Conservation (phyloP, 1,284 basidiomycete genomes). For the Moniliella sp. region DNA sequence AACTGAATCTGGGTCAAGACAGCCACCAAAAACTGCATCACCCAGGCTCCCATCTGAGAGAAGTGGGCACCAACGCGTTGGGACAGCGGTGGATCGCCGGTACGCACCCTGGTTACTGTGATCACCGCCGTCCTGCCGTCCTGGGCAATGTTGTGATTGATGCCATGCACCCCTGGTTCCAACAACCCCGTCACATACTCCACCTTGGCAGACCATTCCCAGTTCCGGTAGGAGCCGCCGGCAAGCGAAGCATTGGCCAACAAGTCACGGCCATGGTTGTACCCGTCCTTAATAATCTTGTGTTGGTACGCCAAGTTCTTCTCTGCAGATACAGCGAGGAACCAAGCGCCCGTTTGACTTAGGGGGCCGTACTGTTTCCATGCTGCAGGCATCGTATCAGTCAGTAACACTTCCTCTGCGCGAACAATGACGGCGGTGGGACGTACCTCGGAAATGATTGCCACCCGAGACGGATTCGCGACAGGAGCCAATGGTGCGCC, state of each 20-base stretch:
- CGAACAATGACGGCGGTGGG: no score
- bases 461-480: no score
- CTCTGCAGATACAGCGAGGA: slow-evolving; percentile 31
- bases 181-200: slow-evolving; percentile 30
- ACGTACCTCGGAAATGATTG: no score
- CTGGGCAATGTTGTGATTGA: slow-evolving; percentile 32
- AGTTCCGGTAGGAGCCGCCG: slow-evolving; percentile 22
- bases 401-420: no score
- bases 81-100: no score
- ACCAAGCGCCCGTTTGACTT: slow-evolving; percentile 33
- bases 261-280: slow-evolving; percentile 30
- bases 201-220: slow-evolving; percentile 24
- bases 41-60: no score
- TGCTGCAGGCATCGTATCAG: no score
- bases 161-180: slow-evolving; percentile 18
- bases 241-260: slow-evolving; percentile 20
- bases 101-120: slow-evolving; percentile 18
- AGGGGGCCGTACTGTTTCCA: slow-evolving; percentile 35
- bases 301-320: slow-evolving; percentile 26
- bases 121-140: slow-evolving; percentile 26
- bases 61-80: no score
- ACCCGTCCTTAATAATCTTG: slow-evolving; percentile 30
- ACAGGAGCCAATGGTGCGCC: slow-evolving; percentile 28
- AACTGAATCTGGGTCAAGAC: no score
- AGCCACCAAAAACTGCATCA: no score